A percentile compares a stretch with the other conserved stretches of the same genome.
phyloP scores from a whole-genome alignment of 2,329 filamentous ascomycete genomes.

The Ploettnerulaceae sp. region DNA sequence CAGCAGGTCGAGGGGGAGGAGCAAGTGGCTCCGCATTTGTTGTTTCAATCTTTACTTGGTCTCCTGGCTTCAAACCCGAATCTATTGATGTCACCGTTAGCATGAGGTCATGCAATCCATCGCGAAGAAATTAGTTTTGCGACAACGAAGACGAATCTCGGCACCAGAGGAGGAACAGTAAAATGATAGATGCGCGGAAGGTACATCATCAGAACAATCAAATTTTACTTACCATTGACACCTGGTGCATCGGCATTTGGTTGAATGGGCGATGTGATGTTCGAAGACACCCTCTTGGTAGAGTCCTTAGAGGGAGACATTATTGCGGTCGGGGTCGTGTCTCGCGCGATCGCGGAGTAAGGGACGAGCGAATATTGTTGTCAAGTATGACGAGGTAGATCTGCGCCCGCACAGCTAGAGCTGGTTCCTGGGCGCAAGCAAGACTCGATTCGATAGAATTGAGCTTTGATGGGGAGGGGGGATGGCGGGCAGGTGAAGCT shows the following conservation, averaged over 20 bases:
- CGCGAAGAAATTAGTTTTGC: not conserved
- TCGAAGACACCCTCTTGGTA: conserved; percentile 20
- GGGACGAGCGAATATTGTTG: conserved; percentile 10
- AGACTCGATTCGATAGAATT: not conserved
- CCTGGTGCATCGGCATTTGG: conserved; percentile 19
- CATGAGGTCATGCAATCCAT: not conserved
- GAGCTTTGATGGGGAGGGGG: not conserved
- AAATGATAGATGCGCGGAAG: not conserved
- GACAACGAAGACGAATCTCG: not conserved
- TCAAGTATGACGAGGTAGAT: conserved; percentile 19
- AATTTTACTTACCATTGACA: conserved; percentile 22
- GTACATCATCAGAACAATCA: not conserved
- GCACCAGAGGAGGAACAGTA: not conserved
- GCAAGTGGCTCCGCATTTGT: conserved; percentile 62
- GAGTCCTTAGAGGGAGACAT: conserved; percentile 27
- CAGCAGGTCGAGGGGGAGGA: conserved; percentile 61
- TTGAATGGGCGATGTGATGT: conserved; percentile 26
- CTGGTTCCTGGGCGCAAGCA: conserved; percentile 5
- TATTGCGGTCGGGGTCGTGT: conserved; percentile 17
- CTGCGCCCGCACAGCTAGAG: conserved; percentile 2
- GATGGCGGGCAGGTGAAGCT: not conserved
- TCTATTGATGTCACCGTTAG: conserved; percentile 9
- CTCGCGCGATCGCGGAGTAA: conserved; percentile 7
- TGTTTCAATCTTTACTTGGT: conserved; percentile 44
- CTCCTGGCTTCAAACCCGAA: conserved; percentile 41